Conservation (phyloP, 1,284 basidiomycete species). For the Fomitiporia mediterranea region DNA sequence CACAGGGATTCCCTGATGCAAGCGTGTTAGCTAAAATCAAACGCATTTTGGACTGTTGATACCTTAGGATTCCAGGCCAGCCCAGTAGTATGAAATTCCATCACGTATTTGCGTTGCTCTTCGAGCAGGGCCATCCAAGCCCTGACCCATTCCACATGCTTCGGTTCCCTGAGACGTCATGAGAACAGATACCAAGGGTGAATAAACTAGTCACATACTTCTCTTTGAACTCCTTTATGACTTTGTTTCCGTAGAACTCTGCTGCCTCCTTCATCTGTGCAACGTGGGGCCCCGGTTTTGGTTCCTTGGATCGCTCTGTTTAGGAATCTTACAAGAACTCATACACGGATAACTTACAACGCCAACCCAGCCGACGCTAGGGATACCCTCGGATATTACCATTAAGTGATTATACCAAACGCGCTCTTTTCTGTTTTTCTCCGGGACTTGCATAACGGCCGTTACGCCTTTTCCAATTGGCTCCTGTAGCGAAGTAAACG, state of each 20-base stretch:
- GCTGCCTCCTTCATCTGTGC: slow-evolving; percentile 84
- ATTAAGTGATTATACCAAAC: slow-evolving; percentile 83
- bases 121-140: slow-evolving; percentile 73
- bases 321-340: background rate
- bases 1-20: slow-evolving; percentile 54
- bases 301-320: slow-evolving; percentile 43
- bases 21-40: too few relatives aligned
- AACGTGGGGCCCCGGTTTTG: slow-evolving; percentile 83
- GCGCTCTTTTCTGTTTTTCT: slow-evolving; percentile 76
- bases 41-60: slow-evolving; percentile 6
- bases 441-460: slow-evolving; percentile 75
- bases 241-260: slow-evolving; percentile 86
- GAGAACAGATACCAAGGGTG: slow-evolving; percentile 9
- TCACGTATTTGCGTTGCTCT: slow-evolving; percentile 77
- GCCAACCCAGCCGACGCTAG: slow-evolving; percentile 90
- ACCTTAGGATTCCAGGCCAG: slow-evolving; percentile 88
- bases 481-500: slow-evolving; percentile 57
- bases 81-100: slow-evolving; percentile 86
- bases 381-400: slow-evolving; percentile 77
- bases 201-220: slow-evolving; percentile 50
- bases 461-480: slow-evolving; percentile 76
- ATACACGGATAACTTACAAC: slow-evolving; percentile 65
- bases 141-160: slow-evolving; percentile 87
- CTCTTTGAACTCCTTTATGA: slow-evolving; percentile 92
- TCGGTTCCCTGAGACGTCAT: slow-evolving; percentile 63